Percentiles rank a stretch among this genome's conserved stretches.
These are phyloP conservation scores for Aspergillus fijiensis DNA, from an alignment of 2,329 filamentous ascomycete species.

Conservation along the genomic window DNA sequence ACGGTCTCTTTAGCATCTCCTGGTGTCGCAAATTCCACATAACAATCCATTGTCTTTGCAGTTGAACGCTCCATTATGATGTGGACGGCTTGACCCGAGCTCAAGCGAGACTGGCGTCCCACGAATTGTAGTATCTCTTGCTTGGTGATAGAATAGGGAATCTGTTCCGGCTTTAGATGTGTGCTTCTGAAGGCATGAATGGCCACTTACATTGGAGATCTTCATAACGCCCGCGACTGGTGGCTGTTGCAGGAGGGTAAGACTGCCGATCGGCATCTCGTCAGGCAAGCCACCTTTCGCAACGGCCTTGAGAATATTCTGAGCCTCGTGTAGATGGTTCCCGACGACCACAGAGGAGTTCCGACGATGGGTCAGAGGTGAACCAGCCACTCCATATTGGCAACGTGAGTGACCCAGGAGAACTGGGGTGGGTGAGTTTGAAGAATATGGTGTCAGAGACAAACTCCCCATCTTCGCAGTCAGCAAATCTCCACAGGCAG, in stretches of 20 bases:
- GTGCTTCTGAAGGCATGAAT: neutral
- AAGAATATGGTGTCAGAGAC: neutral
- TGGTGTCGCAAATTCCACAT: slow-evolving; percentile 45
- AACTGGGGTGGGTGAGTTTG: neutral
- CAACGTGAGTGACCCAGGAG: neutral
- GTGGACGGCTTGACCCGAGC: slow-evolving; percentile 51
- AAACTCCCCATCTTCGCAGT: neutral
- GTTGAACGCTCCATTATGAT: slow-evolving; percentile 59
- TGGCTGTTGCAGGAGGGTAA: slow-evolving; percentile 19
- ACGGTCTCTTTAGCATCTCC: slow-evolving; percentile 42
- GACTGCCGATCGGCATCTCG: slow-evolving; percentile 32
- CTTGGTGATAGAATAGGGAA: slow-evolving; percentile 53
- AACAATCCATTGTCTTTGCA: slow-evolving; percentile 58
- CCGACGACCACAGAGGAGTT: neutral
- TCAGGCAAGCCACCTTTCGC: slow-evolving; percentile 19
- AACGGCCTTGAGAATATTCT: slow-evolving; percentile 5
- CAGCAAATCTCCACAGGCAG: neutral
- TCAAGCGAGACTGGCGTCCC: slow-evolving; percentile 43
- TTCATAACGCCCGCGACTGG: slow-evolving; percentile 34
- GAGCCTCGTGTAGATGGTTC: neutral
- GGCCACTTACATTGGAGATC: slow-evolving; percentile 36
- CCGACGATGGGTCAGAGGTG: neutral
- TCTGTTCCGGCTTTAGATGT: slow-evolving; percentile 30
- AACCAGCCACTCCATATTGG: neutral
- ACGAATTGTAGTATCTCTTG: slow-evolving; percentile 51